Percentiles rank a stretch among this genome's conserved stretches.
phyloP scores from a whole-genome alignment of 192 early-diverging fungal genomes.

The Rhizophagus clarus region DNA sequence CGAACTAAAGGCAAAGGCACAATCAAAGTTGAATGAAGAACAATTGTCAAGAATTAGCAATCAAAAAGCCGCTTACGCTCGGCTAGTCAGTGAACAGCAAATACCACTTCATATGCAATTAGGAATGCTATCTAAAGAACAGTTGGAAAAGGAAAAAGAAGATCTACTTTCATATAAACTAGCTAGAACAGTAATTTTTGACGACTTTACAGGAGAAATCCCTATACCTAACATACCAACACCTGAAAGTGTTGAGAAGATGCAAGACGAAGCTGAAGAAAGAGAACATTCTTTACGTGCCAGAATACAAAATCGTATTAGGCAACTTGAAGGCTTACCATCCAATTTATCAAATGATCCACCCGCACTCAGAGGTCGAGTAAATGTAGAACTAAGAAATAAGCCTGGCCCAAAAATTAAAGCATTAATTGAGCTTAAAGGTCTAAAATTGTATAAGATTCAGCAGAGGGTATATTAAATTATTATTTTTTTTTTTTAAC shows the following conservation, averaged over 20 bases:
- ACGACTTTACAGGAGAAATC: background rate
- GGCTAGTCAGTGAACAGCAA: background rate
- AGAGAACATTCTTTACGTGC: background rate
- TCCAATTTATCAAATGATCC: constrained; percentile 21
- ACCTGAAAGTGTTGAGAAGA: background rate
- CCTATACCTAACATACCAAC: background rate
- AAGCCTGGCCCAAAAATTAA: background rate
- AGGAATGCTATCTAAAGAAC: background rate
- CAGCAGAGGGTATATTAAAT: background rate
- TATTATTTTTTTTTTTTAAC: background rate
- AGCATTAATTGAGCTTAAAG: background rate
- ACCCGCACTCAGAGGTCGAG: background rate
- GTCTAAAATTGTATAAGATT: background rate
- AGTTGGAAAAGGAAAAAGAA: background rate
- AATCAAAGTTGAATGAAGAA: constrained; percentile 51
- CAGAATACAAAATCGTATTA: background rate
- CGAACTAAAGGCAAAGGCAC: constrained; percentile 41
- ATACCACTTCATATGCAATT: background rate
- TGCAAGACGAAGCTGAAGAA: background rate
- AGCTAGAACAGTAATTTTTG: background rate
- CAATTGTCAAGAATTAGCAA: constrained; percentile 65
- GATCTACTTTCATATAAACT: background rate
- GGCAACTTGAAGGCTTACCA: background rate
- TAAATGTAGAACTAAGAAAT: background rate
- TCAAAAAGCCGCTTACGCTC: background rate